Evolutionary conservation across 2,329 filamentous ascomycete species (phyloP).

Genomic region (Claviceps arundinis): DNA sequence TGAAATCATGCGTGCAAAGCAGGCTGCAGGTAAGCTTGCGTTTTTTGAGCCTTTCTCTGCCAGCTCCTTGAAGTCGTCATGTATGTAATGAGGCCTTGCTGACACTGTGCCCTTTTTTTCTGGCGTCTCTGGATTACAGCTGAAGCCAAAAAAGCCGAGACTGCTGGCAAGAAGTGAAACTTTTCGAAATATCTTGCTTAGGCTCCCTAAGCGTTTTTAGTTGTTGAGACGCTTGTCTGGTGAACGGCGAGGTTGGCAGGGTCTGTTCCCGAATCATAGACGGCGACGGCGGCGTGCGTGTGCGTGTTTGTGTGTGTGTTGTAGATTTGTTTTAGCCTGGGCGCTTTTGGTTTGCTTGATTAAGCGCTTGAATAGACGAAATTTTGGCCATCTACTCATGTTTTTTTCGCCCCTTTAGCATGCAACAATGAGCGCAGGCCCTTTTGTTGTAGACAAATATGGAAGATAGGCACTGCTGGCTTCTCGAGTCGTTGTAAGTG

Average conservation of each 20-base stretch:
- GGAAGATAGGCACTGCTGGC: too few species aligned
- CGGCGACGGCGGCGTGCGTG: slow-evolving; percentile 16
- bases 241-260: neutral
- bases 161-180: slow-evolving; percentile 17
- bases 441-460: too few species aligned
- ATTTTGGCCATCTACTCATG: slow-evolving; percentile 5
- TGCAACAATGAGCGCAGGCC: too few species aligned
- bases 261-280: slow-evolving; percentile 11
- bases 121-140: slow-evolving; percentile 21
- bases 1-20: slow-evolving; percentile 45
- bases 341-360: slow-evolving; percentile 1
- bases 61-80: too few species aligned
- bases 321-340: neutral
- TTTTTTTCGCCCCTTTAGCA: too few species aligned
- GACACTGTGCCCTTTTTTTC: neutral
- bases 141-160: slow-evolving; percentile 36
- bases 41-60: neutral
- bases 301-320: slow-evolving; percentile 4
- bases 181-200: neutral
- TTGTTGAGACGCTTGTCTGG: neutral
- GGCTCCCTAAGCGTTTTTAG: neutral
- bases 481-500: too few species aligned
- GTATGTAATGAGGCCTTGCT: neutral
- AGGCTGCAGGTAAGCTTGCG: slow-evolving; percentile 35
- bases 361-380: slow-evolving; percentile 4